Evolutionary conservation across 495 filamentous ascomycete species (phyloP), one percentile per base, ranked within the genome.

Genomic region (Neurospora sublineolata): DNA sequence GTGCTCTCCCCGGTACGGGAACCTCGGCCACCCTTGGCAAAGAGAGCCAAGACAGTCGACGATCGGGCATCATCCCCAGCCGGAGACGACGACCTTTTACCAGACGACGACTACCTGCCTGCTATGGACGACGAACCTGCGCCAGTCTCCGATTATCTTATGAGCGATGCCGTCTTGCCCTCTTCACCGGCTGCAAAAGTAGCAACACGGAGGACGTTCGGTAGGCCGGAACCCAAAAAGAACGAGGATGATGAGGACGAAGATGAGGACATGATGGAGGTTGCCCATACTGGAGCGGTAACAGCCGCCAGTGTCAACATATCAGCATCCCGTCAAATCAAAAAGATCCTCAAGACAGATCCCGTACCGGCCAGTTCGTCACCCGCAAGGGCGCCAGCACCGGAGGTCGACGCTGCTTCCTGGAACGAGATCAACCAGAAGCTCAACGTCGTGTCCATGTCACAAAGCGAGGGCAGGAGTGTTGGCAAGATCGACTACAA

Each of bases 361-460:
- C 79, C 84, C 5, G 87, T 88, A 3, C 92, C 93, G 3, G 87
- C 83, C 27, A 91, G 86, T 82, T 97, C 93, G 14, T 97, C 94
- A 36, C 92, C 93, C 27, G 83, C 83, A 52, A 89, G 89, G 76
- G 77, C 75, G 3, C 77, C 87, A 0, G 86, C 90, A 41, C 78
- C 80, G 27, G 77, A 77, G 37, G 82, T 96, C 27, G 93, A 97
- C 80, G 85, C 94, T n/a, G 91, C 94, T 27, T 82, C 89, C 7
- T 97, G 94, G 94, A 97, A 94, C 74, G 84, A 93, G 70, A 90
- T 99, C 68, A 93, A 90, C 23, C 88, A 86, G 75, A 95, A 91
- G 73, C 85, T 98, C 74, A 97, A 97, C 75, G 89, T 98, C 33
- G 84, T 96, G 44, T 91, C 88, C 79, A 83, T 82, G 73, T 83